Evolutionary conservation across 2,329 filamentous ascomycete genomes (phyloP).

Genomic region (Aschersonia sp.): DNA sequence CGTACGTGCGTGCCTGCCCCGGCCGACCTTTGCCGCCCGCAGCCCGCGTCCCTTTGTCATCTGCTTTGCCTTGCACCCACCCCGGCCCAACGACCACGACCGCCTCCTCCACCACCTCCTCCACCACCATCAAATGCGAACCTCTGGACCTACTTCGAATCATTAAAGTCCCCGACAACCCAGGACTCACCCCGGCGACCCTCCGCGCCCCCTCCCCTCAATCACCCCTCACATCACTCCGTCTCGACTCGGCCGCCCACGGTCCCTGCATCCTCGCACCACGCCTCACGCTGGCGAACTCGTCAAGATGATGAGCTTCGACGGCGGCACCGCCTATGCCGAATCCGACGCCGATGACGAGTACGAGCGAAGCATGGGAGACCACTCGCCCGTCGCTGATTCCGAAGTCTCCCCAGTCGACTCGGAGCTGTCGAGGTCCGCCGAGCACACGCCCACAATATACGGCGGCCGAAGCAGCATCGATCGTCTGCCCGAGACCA

Average conservation of each 20-base stretch:
- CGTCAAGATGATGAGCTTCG: conserved; percentile 39
- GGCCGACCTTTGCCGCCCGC: neutral
- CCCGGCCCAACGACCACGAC: neutral
- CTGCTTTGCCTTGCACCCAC: neutral
- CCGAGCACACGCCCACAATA: conserved; percentile 67
- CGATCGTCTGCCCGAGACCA: conserved; percentile 56
- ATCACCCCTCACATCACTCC: neutral
- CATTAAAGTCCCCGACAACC: neutral
- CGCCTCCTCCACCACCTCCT: neutral
- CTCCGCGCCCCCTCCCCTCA: neutral
- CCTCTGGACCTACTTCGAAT: neutral
- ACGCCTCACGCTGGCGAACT: neutral
- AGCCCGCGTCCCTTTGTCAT: neutral
- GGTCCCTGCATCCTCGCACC: neutral
- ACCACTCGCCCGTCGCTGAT: conserved; percentile 54
- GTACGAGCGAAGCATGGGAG: conserved; percentile 59
- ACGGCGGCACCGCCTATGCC: conserved; percentile 55
- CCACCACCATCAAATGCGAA: neutral
- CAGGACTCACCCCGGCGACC: neutral
- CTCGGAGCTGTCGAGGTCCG: conserved; percentile 52
- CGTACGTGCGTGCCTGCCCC: too few species aligned
- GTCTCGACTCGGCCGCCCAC: neutral
- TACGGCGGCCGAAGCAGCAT: conserved; percentile 52
- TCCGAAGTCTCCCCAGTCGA: conserved; percentile 57
- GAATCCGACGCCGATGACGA: conserved; percentile 75